These are phyloP conservation scores for Penicillium herquei DNA, from an alignment of 495 filamentous ascomycete genomes.

Conservation along the genomic window DNA sequence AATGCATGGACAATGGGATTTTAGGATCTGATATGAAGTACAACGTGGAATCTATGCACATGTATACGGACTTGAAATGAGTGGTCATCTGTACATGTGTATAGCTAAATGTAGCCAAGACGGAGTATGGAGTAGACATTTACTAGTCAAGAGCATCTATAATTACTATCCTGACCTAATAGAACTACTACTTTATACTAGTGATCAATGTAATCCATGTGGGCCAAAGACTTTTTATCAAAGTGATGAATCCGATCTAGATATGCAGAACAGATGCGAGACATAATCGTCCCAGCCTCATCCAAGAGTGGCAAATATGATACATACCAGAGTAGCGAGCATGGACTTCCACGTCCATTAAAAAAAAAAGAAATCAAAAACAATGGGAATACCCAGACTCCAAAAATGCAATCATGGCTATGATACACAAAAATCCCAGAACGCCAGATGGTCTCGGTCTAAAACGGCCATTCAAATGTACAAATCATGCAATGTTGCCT, in stretches of 20 bases:
- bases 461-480: constrained; percentile 20
- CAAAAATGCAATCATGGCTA: constrained; percentile 6
- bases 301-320: too few relatives aligned
- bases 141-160: neutral
- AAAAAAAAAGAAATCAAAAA: neutral
- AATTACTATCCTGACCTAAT: too few relatives aligned
- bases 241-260: too few relatives aligned
- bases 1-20: neutral
- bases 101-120: too few relatives aligned
- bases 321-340: neutral
- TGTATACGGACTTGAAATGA: too few relatives aligned
- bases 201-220: neutral
- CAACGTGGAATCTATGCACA: neutral
- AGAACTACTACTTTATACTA: neutral
- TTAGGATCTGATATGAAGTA: neutral
- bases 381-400: neutral
- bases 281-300: too few relatives aligned
- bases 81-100: neutral
- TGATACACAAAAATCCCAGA: constrained; percentile 17
- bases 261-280: too few relatives aligned
- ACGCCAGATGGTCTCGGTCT: constrained; percentile 10
- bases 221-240: neutral
- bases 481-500: constrained; percentile 68
- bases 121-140: too few relatives aligned
- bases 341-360: neutral